Evolutionary conservation across 805 yeast genomes (phyloP).

Genomic region (Blastobotrys americana): DNA sequence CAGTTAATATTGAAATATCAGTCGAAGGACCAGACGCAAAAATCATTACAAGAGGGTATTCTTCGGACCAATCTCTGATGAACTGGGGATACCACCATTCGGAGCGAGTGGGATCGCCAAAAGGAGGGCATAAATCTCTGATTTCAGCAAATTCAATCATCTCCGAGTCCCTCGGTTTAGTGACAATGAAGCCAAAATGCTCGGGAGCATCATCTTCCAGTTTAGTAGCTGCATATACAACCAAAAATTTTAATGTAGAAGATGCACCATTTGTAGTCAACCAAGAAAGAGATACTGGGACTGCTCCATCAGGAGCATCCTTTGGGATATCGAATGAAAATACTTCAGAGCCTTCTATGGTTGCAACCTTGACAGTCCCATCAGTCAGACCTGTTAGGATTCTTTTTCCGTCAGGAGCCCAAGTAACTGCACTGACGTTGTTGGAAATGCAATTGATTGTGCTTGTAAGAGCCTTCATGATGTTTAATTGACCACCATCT

Average conservation of each 20-base stretch:
- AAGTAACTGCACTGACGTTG: constrained; percentile 14
- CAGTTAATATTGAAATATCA: constrained; percentile 47
- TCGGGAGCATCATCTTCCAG: constrained; percentile 5
- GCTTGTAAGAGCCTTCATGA: constrained; percentile 3
- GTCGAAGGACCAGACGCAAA: constrained; percentile 58
- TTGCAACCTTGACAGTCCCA: constrained; percentile 17
- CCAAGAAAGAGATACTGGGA: constrained; percentile 2
- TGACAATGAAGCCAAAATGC: neutral
- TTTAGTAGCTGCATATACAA: constrained; percentile 14
- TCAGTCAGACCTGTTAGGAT: constrained; percentile 18
- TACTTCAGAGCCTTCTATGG: constrained; percentile 12
- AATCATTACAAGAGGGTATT: constrained; percentile 31
- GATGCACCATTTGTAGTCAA: constrained; percentile 16
- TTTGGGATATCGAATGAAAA: constrained; percentile 13
- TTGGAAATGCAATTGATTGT: constrained; percentile 1
- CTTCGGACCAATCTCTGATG: constrained; percentile 20
- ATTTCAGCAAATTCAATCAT: constrained; percentile 11
- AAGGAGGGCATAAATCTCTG: constrained; percentile 28
- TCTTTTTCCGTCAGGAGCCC: constrained; percentile 26
- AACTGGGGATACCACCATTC: constrained; percentile 22
- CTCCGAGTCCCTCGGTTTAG: neutral
- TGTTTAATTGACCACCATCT: constrained; percentile 8
- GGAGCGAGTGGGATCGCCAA: constrained; percentile 21
- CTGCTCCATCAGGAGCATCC: constrained; percentile 2
- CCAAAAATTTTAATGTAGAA: constrained; percentile 18